phyloP scores from a whole-genome alignment of 768 basidiomycete species.

The Leccinum sublutescens region DNA sequence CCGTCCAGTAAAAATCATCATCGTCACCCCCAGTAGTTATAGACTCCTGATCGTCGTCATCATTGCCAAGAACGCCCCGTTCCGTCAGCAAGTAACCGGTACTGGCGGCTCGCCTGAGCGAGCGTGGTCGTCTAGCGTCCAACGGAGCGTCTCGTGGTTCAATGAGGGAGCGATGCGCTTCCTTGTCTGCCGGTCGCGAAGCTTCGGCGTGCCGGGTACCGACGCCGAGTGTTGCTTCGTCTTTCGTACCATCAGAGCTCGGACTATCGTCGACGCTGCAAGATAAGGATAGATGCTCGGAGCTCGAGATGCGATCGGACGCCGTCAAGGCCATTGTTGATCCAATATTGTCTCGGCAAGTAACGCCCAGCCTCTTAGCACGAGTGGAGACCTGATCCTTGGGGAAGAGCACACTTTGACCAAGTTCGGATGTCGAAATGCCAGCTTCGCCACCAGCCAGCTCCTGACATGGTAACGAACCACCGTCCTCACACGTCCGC shows the following conservation, averaged over 20 bases:
- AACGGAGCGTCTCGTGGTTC: not conserved
- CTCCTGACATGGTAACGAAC: not conserved
- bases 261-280: not conserved
- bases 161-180: not conserved
- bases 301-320: not conserved
- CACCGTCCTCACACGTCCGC: not conserved
- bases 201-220: not conserved
- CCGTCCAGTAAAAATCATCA: conserved; percentile 9
- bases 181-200: not conserved
- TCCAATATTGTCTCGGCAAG: not conserved
- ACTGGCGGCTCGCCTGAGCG: conserved; percentile 1
- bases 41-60: not conserved
- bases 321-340: not conserved
- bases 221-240: not conserved
- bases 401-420: not conserved
- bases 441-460: not conserved
- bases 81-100: not conserved
- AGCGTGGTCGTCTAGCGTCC: not conserved
- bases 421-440: not conserved
- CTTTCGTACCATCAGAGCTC: not conserved
- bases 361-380: not conserved
- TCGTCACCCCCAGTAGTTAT: too few relatives aligned
- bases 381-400: not conserved
- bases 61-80: not conserved
- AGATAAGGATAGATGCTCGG: not conserved